Evolutionary conservation across 352 stramenopile species (phyloP).

Genomic region (Globisporangium megalacanthum): DNA sequence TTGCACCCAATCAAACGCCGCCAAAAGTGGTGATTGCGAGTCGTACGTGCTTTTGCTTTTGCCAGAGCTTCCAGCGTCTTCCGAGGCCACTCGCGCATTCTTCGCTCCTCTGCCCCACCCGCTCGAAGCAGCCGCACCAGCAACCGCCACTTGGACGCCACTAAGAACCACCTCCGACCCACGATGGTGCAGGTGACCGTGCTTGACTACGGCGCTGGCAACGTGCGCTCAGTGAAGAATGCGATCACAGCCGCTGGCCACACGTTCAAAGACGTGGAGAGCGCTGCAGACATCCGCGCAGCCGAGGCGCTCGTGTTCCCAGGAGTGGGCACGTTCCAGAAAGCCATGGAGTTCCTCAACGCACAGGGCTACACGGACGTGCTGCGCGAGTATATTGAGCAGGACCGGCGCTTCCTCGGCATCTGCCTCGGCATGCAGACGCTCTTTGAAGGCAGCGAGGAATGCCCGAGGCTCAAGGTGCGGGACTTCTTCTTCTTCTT

Average conservation of each 20-base stretch:
- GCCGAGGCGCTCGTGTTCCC: constrained; percentile 88
- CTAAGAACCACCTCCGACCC: no score
- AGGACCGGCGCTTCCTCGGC: constrained; percentile 92
- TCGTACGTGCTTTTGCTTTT: no score
- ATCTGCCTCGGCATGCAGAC: constrained; percentile 99
- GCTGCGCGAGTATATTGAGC: constrained; percentile 83
- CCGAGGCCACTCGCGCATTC: no score
- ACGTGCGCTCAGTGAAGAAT: constrained; percentile 97
- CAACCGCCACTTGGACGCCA: no score
- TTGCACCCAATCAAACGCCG: neutral
- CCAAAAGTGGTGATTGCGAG: neutral
- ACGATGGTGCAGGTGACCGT: constrained; percentile 80
- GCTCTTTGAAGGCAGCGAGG: constrained; percentile 95
- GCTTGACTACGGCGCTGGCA: constrained; percentile 98
- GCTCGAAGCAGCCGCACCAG: no score
- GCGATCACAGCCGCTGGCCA: constrained; percentile 90
- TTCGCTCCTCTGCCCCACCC: no score
- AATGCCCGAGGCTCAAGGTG: constrained; percentile 70
- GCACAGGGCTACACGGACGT: constrained; percentile 84
- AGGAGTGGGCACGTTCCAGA: constrained; percentile 75
- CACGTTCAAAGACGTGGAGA: constrained; percentile 82
- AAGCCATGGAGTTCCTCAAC: constrained; percentile 92
- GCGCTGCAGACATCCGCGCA: constrained; percentile 85
- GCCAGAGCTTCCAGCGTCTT: no score
- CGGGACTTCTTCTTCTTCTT: neutral